Evolutionary conservation across 805 yeast species (phyloP).

Genomic region (Candida xyloterini): DNA sequence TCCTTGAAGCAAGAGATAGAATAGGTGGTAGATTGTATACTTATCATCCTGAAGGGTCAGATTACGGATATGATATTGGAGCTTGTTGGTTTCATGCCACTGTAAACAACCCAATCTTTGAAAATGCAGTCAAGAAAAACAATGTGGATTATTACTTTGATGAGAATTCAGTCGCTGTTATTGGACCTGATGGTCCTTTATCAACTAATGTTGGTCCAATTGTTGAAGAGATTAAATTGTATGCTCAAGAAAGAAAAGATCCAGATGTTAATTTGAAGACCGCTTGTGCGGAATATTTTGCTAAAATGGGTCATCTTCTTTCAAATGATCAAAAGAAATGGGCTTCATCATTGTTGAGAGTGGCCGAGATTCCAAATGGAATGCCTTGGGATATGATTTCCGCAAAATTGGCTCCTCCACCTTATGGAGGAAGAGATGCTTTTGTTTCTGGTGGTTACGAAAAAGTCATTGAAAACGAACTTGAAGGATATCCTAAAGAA

Average conservation of each 20-base stretch:
- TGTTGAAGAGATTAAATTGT: slow-evolving; percentile 33
- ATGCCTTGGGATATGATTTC: slow-evolving; percentile 31
- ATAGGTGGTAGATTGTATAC: slow-evolving; percentile 45
- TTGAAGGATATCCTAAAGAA: slow-evolving; percentile 24
- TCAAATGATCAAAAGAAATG: slow-evolving; percentile 27
- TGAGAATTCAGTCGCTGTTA: slow-evolving; percentile 34
- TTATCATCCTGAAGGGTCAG: slow-evolving; percentile 24
- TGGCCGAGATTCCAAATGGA: slow-evolving; percentile 31
- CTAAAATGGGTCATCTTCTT: slow-evolving; percentile 16
- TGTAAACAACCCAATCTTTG: slow-evolving; percentile 39
- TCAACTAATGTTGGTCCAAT: slow-evolving; percentile 31
- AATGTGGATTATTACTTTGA: slow-evolving; percentile 28
- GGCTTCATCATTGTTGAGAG: slow-evolving; percentile 29
- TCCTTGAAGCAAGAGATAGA: slow-evolving; percentile 46
- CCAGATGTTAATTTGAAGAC: slow-evolving; percentile 26
- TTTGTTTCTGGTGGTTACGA: slow-evolving; percentile 28
- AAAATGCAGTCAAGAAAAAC: slow-evolving; percentile 24
- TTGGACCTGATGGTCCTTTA: slow-evolving; percentile 27
- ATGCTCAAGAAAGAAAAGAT: slow-evolving; percentile 28
- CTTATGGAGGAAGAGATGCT: slow-evolving; percentile 34
- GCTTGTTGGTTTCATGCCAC: slow-evolving; percentile 56
- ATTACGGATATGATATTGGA: slow-evolving; percentile 43
- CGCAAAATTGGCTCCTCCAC: slow-evolving; percentile 25
- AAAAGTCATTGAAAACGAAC: slow-evolving; percentile 28
- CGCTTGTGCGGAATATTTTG: slow-evolving; percentile 24